These are phyloP conservation scores for Saksenaea vasiformis DNA, from an alignment of 371 early-diverging fungal species.

Conservation along the genomic window DNA sequence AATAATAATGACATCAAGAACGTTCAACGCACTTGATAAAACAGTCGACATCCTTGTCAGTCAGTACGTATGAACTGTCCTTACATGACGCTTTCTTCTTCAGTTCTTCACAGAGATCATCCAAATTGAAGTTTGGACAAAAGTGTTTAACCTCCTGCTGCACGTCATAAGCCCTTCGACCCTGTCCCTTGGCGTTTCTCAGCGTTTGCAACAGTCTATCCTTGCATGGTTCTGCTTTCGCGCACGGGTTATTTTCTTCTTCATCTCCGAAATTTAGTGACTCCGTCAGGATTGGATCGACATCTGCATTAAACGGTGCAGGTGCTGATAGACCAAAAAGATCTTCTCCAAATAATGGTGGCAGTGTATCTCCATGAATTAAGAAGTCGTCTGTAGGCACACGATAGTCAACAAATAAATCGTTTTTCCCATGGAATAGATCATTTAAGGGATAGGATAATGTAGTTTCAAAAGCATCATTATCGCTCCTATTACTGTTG, in stretches of 20 bases:
- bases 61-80: constrained; percentile 1
- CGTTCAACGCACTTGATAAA: constrained; percentile 11
- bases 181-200: constrained; percentile 19
- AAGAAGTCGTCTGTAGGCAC: constrained; percentile 22
- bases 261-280: background rate
- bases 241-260: background rate
- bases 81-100: constrained; percentile 18
- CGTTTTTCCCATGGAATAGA: constrained; percentile 32
- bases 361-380: constrained; percentile 24
- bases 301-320: constrained; percentile 7
- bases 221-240: background rate
- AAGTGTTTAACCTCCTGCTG: constrained; percentile 15
- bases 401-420: constrained; percentile 30
- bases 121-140: constrained; percentile 34
- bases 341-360: constrained; percentile 31
- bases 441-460: constrained; percentile 13
- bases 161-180: constrained; percentile 22
- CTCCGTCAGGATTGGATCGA: background rate
- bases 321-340: constrained; percentile 40
- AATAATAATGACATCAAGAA: background rate
- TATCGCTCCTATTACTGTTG: background rate
- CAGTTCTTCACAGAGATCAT: constrained; percentile 21
- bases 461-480: background rate
- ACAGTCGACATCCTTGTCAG: constrained; percentile 8
- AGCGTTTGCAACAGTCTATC: background rate